Base-by-base conservation (phyloP, 345 rosid genomes). In the Passiflora organensis region DNA sequence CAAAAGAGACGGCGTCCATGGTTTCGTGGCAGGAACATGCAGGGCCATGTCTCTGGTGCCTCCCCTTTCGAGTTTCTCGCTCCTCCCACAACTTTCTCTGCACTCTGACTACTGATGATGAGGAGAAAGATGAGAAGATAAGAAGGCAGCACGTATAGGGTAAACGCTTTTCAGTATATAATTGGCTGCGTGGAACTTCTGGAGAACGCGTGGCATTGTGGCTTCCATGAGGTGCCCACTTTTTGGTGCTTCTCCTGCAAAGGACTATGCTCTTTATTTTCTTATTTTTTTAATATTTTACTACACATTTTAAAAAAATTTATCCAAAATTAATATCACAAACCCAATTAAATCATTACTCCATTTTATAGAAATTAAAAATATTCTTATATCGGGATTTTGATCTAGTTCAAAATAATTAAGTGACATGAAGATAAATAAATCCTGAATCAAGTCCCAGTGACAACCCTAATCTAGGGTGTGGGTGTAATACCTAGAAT, bases 141-240 rank as follows among this genome's bases (percentile, higher is more conserved):
- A 73, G 72, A 60, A 52, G 44, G 52, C 8, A 60, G 60, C 51
- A 46, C 37, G 44, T n/a, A 17, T 21, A 17, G 32, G 51, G 15
- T 22, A 60, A 65, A 43, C 47, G 9, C 6, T 18, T 23, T 47
- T 23, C 0, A 15, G 52, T 21, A 21, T 23, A 43, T 43, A 39
- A 2, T n/a, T 23, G 32, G 48, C 25, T 53, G 20, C 1, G 16
- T 51, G 43, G 56, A 54, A 4, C 54, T 21, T 39, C 32, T 32
- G 13, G 51, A n/a, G 55, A 55, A 19, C 44, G 46, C 16, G 69
- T 58, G 72, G 69, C 56, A 72, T 76, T 78, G 76, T 73, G 78
- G 78, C 76, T 59, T 56, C 52, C 78, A 56, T 57, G 66, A 56
- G 43, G 6, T 36, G n/a, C 36, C 16, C 0, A 10, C 34, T 2